These are phyloP conservation scores for Volvox reticuliferus DNA, from an alignment of 139 green algal genomes.

Conservation along the genomic window DNA sequence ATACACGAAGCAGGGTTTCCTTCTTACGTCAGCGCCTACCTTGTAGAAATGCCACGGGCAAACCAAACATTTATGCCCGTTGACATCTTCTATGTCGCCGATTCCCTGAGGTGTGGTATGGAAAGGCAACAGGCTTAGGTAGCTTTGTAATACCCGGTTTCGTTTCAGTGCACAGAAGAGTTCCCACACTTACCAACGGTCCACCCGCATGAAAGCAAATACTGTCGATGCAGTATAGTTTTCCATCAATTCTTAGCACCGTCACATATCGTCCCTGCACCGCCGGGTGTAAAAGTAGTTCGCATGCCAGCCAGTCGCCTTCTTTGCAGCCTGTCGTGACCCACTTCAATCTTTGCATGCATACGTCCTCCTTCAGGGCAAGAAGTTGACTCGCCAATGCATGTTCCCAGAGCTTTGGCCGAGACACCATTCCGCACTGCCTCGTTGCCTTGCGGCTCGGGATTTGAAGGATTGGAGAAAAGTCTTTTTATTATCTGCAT, in stretches of 20 bases:
- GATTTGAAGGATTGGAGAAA: not conserved
- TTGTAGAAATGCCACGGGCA: constrained; percentile 81
- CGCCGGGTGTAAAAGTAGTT: not conserved
- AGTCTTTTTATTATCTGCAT: constrained; percentile 5
- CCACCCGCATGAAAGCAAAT: constrained; percentile 76
- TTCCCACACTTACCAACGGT: constrained; percentile 61
- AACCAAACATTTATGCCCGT: constrained; percentile 61
- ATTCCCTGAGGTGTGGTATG: constrained; percentile 51
- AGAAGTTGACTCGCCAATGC: constrained; percentile 26
- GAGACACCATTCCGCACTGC: not conserved
- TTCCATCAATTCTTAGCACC: constrained; percentile 51
- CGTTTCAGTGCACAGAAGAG: too few species aligned
- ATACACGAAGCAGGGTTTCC: too few species aligned
- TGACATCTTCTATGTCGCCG: constrained; percentile 77
- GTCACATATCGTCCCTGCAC: constrained; percentile 69
- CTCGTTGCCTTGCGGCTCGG: not conserved
- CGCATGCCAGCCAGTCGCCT: not conserved
- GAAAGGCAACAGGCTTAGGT: too few species aligned
- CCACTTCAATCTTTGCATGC: constrained; percentile 49
- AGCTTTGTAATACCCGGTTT: too few species aligned
- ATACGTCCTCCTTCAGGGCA: constrained; percentile 49
- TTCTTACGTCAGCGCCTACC: constrained; percentile 37
- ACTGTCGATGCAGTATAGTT: constrained; percentile 67
- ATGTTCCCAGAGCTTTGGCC: not conserved
- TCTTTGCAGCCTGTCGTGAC: not conserved